Conservation (phyloP, 257 asterid genomes). For the Parsonsia alboflavescens region DNA sequence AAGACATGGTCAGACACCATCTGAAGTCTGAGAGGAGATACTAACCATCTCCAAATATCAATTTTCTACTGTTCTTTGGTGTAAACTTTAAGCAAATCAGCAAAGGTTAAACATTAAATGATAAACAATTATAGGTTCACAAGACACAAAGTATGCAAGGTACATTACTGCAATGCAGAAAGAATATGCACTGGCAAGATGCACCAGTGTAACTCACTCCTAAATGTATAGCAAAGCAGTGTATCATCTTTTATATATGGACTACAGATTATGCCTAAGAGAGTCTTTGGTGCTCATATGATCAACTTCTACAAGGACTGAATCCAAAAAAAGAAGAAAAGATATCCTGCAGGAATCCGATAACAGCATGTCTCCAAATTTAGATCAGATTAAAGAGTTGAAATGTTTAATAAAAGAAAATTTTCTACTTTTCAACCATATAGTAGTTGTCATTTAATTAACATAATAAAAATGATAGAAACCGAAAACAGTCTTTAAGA, state of each 20-base stretch:
- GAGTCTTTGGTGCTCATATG: background rate
- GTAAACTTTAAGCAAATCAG: too few species aligned
- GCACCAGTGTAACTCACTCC: background rate
- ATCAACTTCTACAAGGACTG: background rate
- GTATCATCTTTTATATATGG: background rate
- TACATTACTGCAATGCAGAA: background rate
- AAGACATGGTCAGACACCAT: background rate
- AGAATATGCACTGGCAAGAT: background rate
- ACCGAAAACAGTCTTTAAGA: too few species aligned
- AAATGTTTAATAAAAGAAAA: too few species aligned
- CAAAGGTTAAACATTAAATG: background rate
- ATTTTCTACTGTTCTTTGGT: too few species aligned
- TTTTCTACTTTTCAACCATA: too few species aligned
- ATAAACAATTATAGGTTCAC: too few species aligned
- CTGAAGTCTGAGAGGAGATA: background rate
- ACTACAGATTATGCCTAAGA: background rate
- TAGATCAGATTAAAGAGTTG: background rate
- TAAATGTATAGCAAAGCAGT: background rate
- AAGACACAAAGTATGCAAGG: background rate
- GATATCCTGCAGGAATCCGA: background rate
- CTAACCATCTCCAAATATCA: background rate
- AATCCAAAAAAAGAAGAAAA: too few species aligned
- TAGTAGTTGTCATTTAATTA: too few species aligned
- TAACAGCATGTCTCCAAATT: background rate
- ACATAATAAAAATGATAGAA: too few species aligned